These are phyloP conservation scores for Polytrichum formosum DNA, from an alignment of 225 moss, liverwort and hornwort genomes.

Conservation along the genomic window DNA sequence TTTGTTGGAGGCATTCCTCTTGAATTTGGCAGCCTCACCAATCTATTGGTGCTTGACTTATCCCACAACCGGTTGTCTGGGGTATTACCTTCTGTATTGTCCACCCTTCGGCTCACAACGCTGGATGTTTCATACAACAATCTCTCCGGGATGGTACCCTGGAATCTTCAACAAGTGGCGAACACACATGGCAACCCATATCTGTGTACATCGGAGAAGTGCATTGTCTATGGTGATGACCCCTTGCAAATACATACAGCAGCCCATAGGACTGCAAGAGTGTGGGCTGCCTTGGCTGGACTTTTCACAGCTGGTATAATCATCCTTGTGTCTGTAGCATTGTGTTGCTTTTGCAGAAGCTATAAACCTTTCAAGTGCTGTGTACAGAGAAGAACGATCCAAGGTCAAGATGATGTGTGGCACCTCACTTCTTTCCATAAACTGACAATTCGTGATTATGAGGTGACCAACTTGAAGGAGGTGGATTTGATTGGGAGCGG, in stretches of 20 bases:
- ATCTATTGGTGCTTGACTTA: constrained; percentile 52
- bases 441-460: constrained; percentile 50
- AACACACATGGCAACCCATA: constrained; percentile 61
- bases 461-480: constrained; percentile 49
- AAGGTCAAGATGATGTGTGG: constrained; percentile 32
- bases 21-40: constrained; percentile 38
- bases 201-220: constrained; percentile 33
- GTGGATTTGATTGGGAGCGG: constrained; percentile 62
- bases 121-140: constrained; percentile 80
- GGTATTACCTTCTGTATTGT: constrained; percentile 37
- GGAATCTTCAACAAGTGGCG: constrained; percentile 57
- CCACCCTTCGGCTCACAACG: constrained; percentile 34
- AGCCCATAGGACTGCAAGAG: constrained; percentile 29
- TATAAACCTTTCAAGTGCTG: constrained; percentile 40
- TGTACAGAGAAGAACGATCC: constrained; percentile 17
- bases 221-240: constrained; percentile 17
- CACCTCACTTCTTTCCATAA: constrained; percentile 56
- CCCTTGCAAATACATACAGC: constrained; percentile 11
- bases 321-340: constrained; percentile 65
- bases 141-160: constrained; percentile 70
- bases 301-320: constrained; percentile 57
- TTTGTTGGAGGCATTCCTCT: constrained; percentile 46
- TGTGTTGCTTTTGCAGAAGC: constrained; percentile 67
- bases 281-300: constrained; percentile 57
- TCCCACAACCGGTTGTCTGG: constrained; percentile 61